Evolutionary conservation across 2,329 filamentous ascomycete genomes (phyloP).

Genomic region (Tetracladium maxilliforme): DNA sequence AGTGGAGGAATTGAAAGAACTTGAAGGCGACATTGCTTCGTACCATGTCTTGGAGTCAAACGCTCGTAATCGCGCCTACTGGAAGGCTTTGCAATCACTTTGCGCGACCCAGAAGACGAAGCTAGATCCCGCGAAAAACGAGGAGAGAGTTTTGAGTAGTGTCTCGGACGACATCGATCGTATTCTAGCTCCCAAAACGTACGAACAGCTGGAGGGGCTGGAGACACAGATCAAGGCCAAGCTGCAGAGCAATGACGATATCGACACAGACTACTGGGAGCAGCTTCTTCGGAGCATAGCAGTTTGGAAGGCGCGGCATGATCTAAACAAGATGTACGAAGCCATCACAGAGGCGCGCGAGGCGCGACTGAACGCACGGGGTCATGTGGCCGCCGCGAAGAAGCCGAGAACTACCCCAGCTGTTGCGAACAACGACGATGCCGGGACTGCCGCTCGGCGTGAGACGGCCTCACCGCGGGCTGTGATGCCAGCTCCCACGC

Average conservation of each 20-base stretch:
- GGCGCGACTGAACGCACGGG: conserved; percentile 49
- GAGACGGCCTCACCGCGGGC: conserved; percentile 21
- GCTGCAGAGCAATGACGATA: conserved; percentile 73
- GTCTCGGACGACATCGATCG: conserved; percentile 81
- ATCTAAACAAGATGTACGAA: conserved; percentile 63
- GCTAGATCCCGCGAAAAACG: conserved; percentile 36
- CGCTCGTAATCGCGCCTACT: conserved; percentile 69
- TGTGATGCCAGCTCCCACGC: conserved; percentile 12
- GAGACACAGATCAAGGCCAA: conserved; percentile 81
- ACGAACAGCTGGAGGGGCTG: conserved; percentile 72
- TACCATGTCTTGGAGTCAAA: conserved; percentile 74
- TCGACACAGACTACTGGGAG: conserved; percentile 97
- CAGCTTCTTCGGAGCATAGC: conserved; percentile 72
- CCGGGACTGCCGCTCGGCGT: conserved; percentile 44
- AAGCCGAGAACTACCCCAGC: conserved; percentile 5
- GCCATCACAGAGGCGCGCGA: conserved; percentile 58
- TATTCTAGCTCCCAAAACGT: conserved; percentile 70
- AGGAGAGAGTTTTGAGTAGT: conserved; percentile 64
- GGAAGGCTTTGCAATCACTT: conserved; percentile 79
- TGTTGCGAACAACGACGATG: conserved; percentile 34
- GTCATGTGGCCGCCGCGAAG: conserved; percentile 4
- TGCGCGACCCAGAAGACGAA: conserved; percentile 63
- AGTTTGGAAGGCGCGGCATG: conserved; percentile 86
- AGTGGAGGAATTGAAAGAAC: conserved; percentile 51
- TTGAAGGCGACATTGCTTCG: conserved; percentile 69